Base-by-base conservation (phyloP, 2,329 filamentous ascomycete species). In the Sporothrix luriei region DNA sequence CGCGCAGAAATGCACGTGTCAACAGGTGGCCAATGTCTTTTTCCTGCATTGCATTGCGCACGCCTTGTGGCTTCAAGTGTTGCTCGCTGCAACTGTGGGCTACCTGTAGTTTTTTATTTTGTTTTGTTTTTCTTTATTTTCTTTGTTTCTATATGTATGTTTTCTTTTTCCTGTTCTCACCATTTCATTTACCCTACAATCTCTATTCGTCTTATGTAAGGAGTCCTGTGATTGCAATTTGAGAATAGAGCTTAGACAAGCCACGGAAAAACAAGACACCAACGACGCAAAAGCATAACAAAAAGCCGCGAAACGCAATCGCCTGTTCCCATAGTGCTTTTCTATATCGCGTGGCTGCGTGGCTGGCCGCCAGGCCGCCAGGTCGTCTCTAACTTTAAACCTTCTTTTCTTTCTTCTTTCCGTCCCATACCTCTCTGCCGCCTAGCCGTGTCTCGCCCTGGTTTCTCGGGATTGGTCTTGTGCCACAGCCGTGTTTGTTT, bases 391-490 rank as follows among this genome's bases (percentile, higher is more conserved):
- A n/a, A 61, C 40, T 46, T 16, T n/a, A 38, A n/a, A 2, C 13
- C 7, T n/a, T 52, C 24, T 10, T 38, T 38, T n/a, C 29, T 40
- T 29, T n/a, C 13, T 29, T 16, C 26, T 51, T 51, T 40, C 38
- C 38, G 33, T 40, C 40, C 49, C 66, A 38, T 33, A 40, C 51
- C 21, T 55, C 38, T 40, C 65, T 38, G 49, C 65, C 64, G 46
- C 19, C 16, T 52, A 11, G n/a, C n/a, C 29, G 48, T 54, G 29
- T 38, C 38, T 43, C 52, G 66, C 51, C 40, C 51, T 67, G 51
- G 51, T 67, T 67, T 67, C 49, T 67, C 65, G 65, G 65, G 65
- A 55, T 38, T 55, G 13, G 24, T 43, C 61, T 33, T 16, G 62
- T 52, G 48, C 48, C 33, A 52, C 19, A 29, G n/a, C 46, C 48